Base-by-base conservation (phyloP, 2,329 filamentous ascomycete species). In the Clonostachys rhizophaga region DNA sequence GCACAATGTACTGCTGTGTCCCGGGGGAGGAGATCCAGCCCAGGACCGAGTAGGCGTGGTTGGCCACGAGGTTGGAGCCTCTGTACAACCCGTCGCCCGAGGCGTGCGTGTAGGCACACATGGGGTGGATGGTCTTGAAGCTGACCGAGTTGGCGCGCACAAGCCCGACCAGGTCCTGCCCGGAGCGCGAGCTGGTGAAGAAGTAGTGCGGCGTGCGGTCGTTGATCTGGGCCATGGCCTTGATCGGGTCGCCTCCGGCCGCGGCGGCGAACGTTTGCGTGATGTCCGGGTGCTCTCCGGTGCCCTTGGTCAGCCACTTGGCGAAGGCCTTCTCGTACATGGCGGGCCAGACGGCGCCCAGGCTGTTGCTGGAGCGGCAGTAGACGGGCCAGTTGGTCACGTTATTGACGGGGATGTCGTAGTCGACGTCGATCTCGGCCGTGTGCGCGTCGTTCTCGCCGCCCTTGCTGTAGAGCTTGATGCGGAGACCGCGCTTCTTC, bases 241-340 rank as follows among this genome's bases (percentile, higher is more conserved):
- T 72, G 57, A 72, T 55, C 12, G 69, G 69, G 55, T 72, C 69
- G 51, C 69, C 69, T 8, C 24, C 24, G 3, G 24, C 24, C 8
- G 24, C 24, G 7, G 24, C 24, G 49, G 61, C 59, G 58, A 63
- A 58, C 6, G 59, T 62, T 54, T 67, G 60, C 18, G 68, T 71
- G 52, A 71, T 62, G 52, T 73, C 69, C 14, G 70, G 65, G 48
- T 62, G 63, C 52, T 67, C 56, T 1, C 55, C 55, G 42, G 54
- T 53, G 52, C 49, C 49, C 17, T 52, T 51, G 11, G 58, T 63
- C 51, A 71, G 60, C 70, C 70, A 74, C 58, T 70, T 70, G 54
- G 70, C 60, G 48, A 72, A 74, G 13, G 70, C 70, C 64, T 74
- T 74, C 61, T 74, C 70, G 57, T 73, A 73, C 41, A 73, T 59